Conservation (phyloP, 192 early-diverging fungal genomes). For the Umbelopsis sp. region DNA sequence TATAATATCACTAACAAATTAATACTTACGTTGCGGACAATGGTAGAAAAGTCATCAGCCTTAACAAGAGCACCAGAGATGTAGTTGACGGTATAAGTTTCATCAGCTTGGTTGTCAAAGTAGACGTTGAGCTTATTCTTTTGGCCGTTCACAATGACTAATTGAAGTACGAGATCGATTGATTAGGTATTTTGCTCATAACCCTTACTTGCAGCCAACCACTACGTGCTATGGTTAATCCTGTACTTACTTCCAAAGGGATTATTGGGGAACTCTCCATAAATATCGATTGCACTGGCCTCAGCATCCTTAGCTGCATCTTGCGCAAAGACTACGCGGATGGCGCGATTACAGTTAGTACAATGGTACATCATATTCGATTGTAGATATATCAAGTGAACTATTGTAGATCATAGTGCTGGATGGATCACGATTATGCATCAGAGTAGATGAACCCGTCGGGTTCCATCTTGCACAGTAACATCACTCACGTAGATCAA, state of each 20-base stretch:
- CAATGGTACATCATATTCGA: not conserved
- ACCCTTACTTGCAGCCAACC: not conserved
- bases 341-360: not conserved
- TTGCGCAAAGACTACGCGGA: not conserved
- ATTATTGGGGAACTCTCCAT: slow-evolving; percentile 40
- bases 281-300: slow-evolving; percentile 10
- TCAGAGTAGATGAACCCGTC: not conserved
- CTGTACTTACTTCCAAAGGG: slow-evolving; percentile 42
- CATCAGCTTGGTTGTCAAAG: slow-evolving; percentile 42
- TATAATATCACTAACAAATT: not conserved
- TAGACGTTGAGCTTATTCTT: slow-evolving; percentile 38
- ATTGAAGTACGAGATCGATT: not conserved
- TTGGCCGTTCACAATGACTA: slow-evolving; percentile 51
- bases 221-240: not conserved
- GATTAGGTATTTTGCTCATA: not conserved
- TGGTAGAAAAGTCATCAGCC: slow-evolving; percentile 31
- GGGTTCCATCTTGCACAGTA: not conserved
- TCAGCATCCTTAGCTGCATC: not conserved
- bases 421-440: not conserved
- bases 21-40: slow-evolving; percentile 44
- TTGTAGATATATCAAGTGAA: no score
- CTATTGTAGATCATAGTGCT: no score
- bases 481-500: not conserved
- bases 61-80: slow-evolving; percentile 35
- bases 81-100: slow-evolving; percentile 28